Evolutionary conservation across 306 rosid species (phyloP).

Genomic region (Pyrus communis): DNA sequence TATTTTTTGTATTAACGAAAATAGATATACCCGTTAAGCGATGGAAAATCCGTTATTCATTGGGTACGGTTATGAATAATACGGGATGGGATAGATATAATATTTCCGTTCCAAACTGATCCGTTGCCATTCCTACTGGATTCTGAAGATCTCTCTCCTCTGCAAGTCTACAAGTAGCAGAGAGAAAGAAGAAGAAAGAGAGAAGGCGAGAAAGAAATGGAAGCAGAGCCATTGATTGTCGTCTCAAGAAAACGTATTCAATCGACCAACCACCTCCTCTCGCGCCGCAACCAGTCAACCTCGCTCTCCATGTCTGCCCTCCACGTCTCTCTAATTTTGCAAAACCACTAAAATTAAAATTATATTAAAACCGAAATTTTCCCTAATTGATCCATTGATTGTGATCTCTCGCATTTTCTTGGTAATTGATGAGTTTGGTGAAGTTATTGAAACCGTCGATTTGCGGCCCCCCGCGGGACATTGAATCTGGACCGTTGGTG

Average conservation of each 20-base stretch:
- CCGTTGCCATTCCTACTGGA: too few species aligned
- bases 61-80: too few species aligned
- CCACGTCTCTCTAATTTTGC: conserved; percentile 1
- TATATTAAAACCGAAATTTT: not conserved
- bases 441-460: conserved; percentile 12
- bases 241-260: not conserved
- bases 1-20: too few species aligned
- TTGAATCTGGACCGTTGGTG: conserved; percentile 22
- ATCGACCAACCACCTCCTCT: not conserved
- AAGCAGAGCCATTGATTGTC: not conserved
- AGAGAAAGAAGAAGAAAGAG: not conserved
- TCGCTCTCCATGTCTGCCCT: not conserved
- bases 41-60: rapidly evolving
- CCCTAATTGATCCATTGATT: not conserved
- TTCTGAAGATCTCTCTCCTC: not conserved
- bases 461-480: conserved; percentile 11
- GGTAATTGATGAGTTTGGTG: conserved; percentile 25
- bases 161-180: not conserved
- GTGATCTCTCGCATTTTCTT: not conserved
- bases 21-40: too few species aligned
- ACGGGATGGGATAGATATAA: too few species aligned
- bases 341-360: not conserved
- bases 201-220: not conserved
- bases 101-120: too few species aligned
- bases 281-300: not conserved